Base-by-base conservation (phyloP, 2,329 filamentous ascomycete genomes). In the Ophioceras dolichostomum region DNA sequence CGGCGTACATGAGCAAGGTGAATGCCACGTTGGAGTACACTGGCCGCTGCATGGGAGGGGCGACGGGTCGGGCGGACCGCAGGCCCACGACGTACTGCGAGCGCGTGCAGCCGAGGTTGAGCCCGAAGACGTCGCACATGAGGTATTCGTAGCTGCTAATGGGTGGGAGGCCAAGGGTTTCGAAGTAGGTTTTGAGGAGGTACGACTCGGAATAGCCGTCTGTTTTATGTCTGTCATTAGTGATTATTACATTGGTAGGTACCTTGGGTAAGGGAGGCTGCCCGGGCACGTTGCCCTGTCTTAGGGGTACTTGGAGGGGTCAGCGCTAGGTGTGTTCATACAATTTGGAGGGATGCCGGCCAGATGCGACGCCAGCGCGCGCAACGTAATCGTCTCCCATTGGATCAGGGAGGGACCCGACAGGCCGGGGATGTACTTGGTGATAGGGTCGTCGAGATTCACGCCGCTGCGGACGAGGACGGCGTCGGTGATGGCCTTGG, bases 11-110 rank as follows among this genome's bases (percentile, higher is more conserved):
- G 12, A 33, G 31, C 18, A 33, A 18, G 2, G 31, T 33, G 31
- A 33, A 33, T 16, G 31, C 31, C 6, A 33, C 31, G 31, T 33
- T 33, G 31, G 31, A 33, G 31, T 33, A 33, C 9, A 33, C 31
- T 13, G 31, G 31, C 9, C 31, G 31, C 17, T 16, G 21, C 17
- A 19, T 33, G 3, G 31, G 31, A 2, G 31, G 31, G 4, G 31
- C 31, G 17, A 33, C 31, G 4, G 31, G 31, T 7, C n/a, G 18
- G 19, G 31, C 31, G 16, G 17, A 16, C 17, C 31, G 17, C 31
- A 33, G n/a, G 31, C 31, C 31, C 3, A 33, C 31, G 17, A 33
- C 19, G 19, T 33, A 33, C 19, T 33, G 31, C 16, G 31, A 18
- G 17, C 31, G 31, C 7, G 31, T 19, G 31, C 31, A 33, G 31